These are phyloP conservation scores for Pseudopithomyces chartarum DNA, from an alignment of 2,329 filamentous ascomycete genomes.

Conservation along the genomic window DNA sequence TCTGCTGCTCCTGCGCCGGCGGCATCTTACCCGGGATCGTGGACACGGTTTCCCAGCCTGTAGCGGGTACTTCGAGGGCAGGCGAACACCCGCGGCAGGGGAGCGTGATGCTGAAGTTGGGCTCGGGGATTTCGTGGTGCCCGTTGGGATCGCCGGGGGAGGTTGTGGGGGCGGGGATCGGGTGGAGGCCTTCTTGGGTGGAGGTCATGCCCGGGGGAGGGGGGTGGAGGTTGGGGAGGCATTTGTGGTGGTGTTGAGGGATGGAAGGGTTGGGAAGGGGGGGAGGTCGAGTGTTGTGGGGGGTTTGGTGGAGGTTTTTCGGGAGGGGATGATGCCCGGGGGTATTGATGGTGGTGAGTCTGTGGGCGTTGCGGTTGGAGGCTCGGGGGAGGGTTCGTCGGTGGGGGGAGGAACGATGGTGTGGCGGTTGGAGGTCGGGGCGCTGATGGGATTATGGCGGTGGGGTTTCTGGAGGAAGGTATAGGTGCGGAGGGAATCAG, in stretches of 20 bases:
- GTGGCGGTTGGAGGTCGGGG: slow-evolving; percentile 8
- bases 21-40: slow-evolving; percentile 7
- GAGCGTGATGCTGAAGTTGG: slow-evolving; percentile 31
- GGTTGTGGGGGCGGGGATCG: slow-evolving; percentile 29
- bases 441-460: slow-evolving; percentile 14
- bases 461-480: neutral
- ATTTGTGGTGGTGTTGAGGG: slow-evolving; percentile 8
- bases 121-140: slow-evolving; percentile 38
- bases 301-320: slow-evolving; percentile 2
- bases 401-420: slow-evolving; percentile 10
- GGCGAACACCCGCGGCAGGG: slow-evolving; percentile 35
- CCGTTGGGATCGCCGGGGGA: slow-evolving; percentile 33
- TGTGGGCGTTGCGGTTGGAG: neutral
- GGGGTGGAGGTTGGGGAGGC: slow-evolving; percentile 1
- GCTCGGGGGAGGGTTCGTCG: neutral
- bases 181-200: slow-evolving; percentile 28
- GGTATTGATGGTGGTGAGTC: neutral
- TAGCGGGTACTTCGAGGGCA: slow-evolving; percentile 30
- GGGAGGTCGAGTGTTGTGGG: neutral
- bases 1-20: slow-evolving; percentile 26
- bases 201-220: slow-evolving; percentile 21
- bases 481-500: slow-evolving; percentile 12
- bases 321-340: slow-evolving; percentile 15
- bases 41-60: slow-evolving; percentile 24
- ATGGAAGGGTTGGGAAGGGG: neutral